phyloP scores from a whole-genome alignment of 2,329 filamentous ascomycete species.

The Colletotrichum lupini region DNA sequence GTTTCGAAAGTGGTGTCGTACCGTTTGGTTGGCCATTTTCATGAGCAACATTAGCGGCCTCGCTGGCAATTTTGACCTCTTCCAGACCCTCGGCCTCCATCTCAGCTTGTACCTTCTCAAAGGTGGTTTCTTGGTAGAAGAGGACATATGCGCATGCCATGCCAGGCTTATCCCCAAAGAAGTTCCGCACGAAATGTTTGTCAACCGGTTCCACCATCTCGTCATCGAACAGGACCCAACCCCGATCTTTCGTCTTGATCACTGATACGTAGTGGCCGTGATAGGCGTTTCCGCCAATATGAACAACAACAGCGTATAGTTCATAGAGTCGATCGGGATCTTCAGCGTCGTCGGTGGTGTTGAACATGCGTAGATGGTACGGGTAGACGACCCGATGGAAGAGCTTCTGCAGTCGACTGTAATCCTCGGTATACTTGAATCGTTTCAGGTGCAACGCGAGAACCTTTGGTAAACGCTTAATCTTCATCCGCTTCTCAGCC shows the following conservation, averaged over 20 bases:
- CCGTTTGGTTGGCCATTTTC: slow-evolving; percentile 57
- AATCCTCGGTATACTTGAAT: slow-evolving; percentile 98
- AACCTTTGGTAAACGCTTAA: slow-evolving; percentile 92
- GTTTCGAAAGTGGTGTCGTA: slow-evolving; percentile 57
- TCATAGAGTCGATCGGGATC: slow-evolving; percentile 96
- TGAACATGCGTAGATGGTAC: slow-evolving; percentile 95
- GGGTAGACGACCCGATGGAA: slow-evolving; percentile 98
- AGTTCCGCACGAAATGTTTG: slow-evolving; percentile 95
- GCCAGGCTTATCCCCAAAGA: slow-evolving; percentile 93
- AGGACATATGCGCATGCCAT: slow-evolving; percentile 96
- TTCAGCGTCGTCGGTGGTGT: slow-evolving; percentile 94
- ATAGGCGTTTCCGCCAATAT: slow-evolving; percentile 96
- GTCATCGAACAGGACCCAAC: slow-evolving; percentile 97
- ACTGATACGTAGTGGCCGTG: slow-evolving; percentile 98
- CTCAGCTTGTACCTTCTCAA: slow-evolving; percentile 76
- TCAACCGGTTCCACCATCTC: slow-evolving; percentile 99
- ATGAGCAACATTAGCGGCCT: slow-evolving; percentile 66
- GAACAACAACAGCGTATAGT: slow-evolving; percentile 95
- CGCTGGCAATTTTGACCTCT: slow-evolving; percentile 67
- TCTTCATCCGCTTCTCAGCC: slow-evolving; percentile 99
- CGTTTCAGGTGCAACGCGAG: slow-evolving; percentile 93
- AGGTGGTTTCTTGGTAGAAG: slow-evolving; percentile 93
- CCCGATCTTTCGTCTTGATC: slow-evolving; percentile 95
- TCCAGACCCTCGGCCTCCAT: slow-evolving; percentile 82
- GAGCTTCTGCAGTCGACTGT: slow-evolving; percentile 92